These are phyloP conservation scores for Xylaria curta DNA, from an alignment of 495 filamentous ascomycete genomes.

Conservation along the genomic window DNA sequence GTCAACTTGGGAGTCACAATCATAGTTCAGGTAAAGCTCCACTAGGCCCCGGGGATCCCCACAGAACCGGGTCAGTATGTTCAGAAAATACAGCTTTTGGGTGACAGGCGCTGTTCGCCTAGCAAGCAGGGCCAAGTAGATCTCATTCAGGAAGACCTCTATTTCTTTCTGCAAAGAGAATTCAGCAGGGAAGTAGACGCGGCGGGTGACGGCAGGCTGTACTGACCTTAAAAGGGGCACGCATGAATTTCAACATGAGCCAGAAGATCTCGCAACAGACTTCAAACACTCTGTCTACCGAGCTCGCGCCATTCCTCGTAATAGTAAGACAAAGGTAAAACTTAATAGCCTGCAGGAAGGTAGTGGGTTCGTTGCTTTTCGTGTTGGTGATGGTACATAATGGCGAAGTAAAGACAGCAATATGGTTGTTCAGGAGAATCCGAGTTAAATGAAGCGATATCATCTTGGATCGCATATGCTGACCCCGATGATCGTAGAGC, in stretches of 20 bases:
- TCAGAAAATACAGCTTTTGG: constrained; percentile 92
- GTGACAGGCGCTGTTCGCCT: constrained; percentile 82
- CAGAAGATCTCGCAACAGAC: constrained; percentile 97
- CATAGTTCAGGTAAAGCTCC: constrained; percentile 97
- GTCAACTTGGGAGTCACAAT: constrained; percentile 92
- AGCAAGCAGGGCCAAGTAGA: constrained; percentile 93
- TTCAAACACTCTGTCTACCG: constrained; percentile 89
- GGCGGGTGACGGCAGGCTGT: neutral
- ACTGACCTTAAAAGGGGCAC: constrained; percentile 86
- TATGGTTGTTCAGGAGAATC: constrained; percentile 90
- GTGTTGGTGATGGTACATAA: constrained; percentile 88
- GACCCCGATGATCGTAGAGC: constrained; percentile 87
- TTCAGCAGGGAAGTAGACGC: constrained; percentile 27
- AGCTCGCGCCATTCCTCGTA: constrained; percentile 92
- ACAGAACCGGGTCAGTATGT: constrained; percentile 80
- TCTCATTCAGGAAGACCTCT: constrained; percentile 97
- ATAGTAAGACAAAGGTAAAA: constrained; percentile 94
- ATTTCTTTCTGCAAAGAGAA: constrained; percentile 78
- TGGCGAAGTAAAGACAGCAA: constrained; percentile 84
- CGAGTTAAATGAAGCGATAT: constrained; percentile 94
- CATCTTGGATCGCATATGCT: constrained; percentile 96
- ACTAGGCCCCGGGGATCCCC: constrained; percentile 88
- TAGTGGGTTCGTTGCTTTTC: constrained; percentile 80
- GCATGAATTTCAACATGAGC: constrained; percentile 92
- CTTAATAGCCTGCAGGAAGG: constrained; percentile 93